phyloP scores from a whole-genome alignment of 257 asterid genomes.

The Nicotiana noctiflora region DNA sequence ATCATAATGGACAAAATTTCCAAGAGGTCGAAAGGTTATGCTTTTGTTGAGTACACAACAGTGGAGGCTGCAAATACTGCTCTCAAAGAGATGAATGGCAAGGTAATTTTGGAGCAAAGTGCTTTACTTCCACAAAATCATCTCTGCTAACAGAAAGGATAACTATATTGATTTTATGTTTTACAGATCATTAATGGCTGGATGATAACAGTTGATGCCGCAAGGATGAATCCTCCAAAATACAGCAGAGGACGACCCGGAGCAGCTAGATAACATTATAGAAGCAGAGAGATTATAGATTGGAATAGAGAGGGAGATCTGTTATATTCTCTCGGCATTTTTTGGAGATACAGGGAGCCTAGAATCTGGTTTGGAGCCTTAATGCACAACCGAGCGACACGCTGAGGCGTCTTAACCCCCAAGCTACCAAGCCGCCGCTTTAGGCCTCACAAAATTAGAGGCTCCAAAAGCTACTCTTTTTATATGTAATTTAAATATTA shows the following conservation, averaged over 20 bases:
- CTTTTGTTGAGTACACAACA: slow-evolving; percentile 78
- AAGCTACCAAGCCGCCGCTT: no score
- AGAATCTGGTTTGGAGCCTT: no score
- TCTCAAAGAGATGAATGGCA: slow-evolving; percentile 89
- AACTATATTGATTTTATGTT: neutral
- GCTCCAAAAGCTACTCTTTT: no score
- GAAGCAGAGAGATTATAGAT: neutral
- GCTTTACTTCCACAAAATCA: neutral
- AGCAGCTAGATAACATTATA: slow-evolving; percentile 27
- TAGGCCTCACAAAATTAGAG: no score
- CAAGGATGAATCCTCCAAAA: slow-evolving; percentile 64
- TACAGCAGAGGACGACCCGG: slow-evolving; percentile 43
- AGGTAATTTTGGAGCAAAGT: slow-evolving; percentile 36
- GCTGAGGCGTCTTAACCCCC: no score
- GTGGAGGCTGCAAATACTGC: slow-evolving; percentile 80
- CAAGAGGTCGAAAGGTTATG: slow-evolving; percentile 94
- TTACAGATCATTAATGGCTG: slow-evolving; percentile 94
- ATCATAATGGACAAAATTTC: slow-evolving; percentile 96
- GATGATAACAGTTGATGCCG: slow-evolving; percentile 95
- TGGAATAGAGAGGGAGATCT: no score
- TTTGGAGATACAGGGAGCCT: no score
- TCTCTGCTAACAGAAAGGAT: neutral
- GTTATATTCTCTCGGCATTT: no score
- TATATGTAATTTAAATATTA: no score
- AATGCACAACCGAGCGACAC: no score